Evolutionary conservation across 2,329 filamentous ascomycete species (phyloP).

Genomic region (Leptographium wingfieldii): DNA sequence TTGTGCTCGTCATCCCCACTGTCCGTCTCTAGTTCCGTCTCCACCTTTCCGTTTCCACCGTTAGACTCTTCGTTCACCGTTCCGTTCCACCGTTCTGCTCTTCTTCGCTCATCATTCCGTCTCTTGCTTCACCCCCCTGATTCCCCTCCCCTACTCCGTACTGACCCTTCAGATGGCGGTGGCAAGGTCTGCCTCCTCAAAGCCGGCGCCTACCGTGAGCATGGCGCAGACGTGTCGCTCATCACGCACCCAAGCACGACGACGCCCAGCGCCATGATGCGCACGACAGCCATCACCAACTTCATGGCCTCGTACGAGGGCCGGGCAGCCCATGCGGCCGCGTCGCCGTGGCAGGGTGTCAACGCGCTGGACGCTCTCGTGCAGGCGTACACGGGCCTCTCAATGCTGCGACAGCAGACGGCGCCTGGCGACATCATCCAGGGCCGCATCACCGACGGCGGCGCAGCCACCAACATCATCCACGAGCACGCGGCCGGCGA

Average conservation of each 20-base stretch:
- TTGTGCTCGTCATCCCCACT: too few species aligned
- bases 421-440: slow-evolving; percentile 36
- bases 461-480: slow-evolving; percentile 42
- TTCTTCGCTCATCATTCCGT: too few species aligned
- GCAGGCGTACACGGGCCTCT: slow-evolving; percentile 33
- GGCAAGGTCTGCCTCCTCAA: slow-evolving; percentile 35
- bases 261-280: slow-evolving; percentile 32
- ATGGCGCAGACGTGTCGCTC: slow-evolving; percentile 24
- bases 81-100: too few species aligned
- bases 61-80: too few species aligned
- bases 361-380: slow-evolving; percentile 48
- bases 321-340: slow-evolving; percentile 41
- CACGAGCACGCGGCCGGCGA: slow-evolving; percentile 33
- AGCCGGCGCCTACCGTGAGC: slow-evolving; percentile 29
- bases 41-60: too few species aligned
- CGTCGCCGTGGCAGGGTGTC: slow-evolving; percentile 44
- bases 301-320: slow-evolving; percentile 41
- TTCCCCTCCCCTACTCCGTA: too few species aligned
- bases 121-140: too few species aligned
- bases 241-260: slow-evolving; percentile 31
- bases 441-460: slow-evolving; percentile 39
- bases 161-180: slow-evolving; percentile 20
- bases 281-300: slow-evolving; percentile 36
- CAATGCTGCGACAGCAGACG: slow-evolving; percentile 42
- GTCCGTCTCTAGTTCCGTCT: too few species aligned